phyloP scores from a whole-genome alignment of 257 asterid species.

The Nicotiana noctiflora region DNA sequence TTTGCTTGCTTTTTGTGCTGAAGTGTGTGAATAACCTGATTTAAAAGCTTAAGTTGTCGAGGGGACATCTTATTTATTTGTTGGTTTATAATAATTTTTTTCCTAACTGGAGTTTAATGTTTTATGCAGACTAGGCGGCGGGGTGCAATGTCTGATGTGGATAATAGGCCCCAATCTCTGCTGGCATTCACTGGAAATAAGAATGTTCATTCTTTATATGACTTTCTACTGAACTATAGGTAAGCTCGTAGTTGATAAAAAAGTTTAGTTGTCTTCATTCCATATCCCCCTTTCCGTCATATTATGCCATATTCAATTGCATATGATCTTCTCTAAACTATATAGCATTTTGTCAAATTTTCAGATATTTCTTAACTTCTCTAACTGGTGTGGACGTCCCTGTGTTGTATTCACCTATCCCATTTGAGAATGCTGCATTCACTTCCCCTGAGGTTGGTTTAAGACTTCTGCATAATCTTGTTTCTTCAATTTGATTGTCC shows the following conservation, averaged over 20 bases:
- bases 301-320: slow-evolving; percentile 5
- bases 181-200: slow-evolving; percentile 65
- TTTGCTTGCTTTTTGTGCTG: background rate
- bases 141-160: slow-evolving; percentile 48
- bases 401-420: slow-evolving; percentile 70
- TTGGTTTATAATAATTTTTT: background rate
- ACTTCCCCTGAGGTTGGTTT: slow-evolving; percentile 80
- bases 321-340: background rate
- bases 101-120: slow-evolving; percentile 1
- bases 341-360: slow-evolving; percentile 12
- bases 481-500: background rate
- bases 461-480: background rate
- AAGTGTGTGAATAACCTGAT: background rate
- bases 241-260: slow-evolving; percentile 9
- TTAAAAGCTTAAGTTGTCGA: background rate
- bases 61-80: background rate
- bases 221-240: slow-evolving; percentile 78
- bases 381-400: slow-evolving; percentile 86
- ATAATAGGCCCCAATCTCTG: slow-evolving; percentile 72
- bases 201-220: slow-evolving; percentile 68
- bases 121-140: slow-evolving; percentile 55
- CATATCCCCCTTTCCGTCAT: background rate
- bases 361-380: slow-evolving; percentile 57
- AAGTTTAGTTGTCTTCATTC: background rate
- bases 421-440: slow-evolving; percentile 73